Base-by-base conservation (phyloP, 1,284 basidiomycete genomes). In the Ustilago trichophora region DNA sequence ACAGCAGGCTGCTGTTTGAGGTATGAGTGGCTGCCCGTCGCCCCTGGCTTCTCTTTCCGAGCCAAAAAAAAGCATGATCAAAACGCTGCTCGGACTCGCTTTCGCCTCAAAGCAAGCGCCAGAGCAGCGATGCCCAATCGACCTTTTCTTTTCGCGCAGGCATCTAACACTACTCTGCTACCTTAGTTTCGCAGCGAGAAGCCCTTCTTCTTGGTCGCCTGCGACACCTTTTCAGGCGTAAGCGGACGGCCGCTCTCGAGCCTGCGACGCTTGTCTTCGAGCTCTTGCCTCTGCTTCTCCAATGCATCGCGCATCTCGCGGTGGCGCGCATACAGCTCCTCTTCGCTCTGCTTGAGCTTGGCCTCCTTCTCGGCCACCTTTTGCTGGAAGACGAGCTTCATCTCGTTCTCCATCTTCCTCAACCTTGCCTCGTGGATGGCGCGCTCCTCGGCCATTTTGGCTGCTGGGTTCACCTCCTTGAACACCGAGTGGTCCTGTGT, bases 261-360 rank as follows among this genome's bases (percentile, higher is more conserved):
- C 80, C 90, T 88, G 80, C 91, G 89, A 83, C 92, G 87, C 88
- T 97, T 98, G 90, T 98, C 95, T 84, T 98, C 95, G 76, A 98
- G 86, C 80, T 98, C 95, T 67, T 86, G 80, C 74, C 93, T 88
- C 83, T 98, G 95, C 85, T 95, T 98, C 85, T 98, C 96, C 77
- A 98, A 85, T 16, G 79, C 77, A 46, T 78, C 74, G 43, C 77
- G 65, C 78, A 80, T 80, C 68, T 80, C 77, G 41, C 77, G 66
- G 57, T 80, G 78, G 45, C 78, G 76, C 22, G 77, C 76, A 45
- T 80, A 80, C 33, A 80, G 69, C 71, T 80, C 78, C 56, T 80
- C 78, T 45, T 80, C 78, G 64, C 72, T 76, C 70, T 80, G 78
- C 71, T 80, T 80, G 48, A 80, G 75, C 72, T 80, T 80, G 51